Percentiles rank a stretch among this genome's conserved stretches.
Evolutionary conservation across 2,329 filamentous ascomycete genomes (phyloP).

Genomic region (Aschersonia sp.): DNA sequence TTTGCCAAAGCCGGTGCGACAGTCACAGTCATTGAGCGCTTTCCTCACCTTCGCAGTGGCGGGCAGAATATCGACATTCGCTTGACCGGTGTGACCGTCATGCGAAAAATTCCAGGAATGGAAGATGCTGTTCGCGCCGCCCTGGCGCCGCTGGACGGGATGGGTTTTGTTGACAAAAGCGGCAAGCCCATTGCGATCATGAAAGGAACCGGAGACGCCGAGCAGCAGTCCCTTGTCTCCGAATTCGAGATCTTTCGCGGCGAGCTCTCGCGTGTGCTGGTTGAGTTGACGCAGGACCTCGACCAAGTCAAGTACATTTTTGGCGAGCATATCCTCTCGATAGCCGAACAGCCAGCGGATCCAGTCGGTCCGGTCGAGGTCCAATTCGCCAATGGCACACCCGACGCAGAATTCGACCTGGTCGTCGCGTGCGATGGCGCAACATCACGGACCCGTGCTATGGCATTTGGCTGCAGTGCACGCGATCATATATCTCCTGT

Average conservation of each 20-base stretch:
- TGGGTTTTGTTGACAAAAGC: conserved; percentile 22
- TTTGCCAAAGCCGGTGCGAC: conserved; percentile 12
- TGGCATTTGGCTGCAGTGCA: conserved; percentile 23
- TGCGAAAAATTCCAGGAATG: conserved; percentile 23
- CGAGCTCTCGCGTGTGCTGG: conserved; percentile 27
- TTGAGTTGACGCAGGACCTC: conserved; percentile 16
- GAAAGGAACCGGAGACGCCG: conserved; percentile 17
- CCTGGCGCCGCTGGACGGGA: conserved; percentile 21
- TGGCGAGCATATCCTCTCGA: conserved; percentile 18
- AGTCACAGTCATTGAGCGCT: conserved; percentile 25
- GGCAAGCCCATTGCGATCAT: conserved; percentile 22
- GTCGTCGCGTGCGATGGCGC: conserved; percentile 33
- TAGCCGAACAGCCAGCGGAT: conserved; percentile 12
- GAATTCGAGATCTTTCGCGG: conserved; percentile 39
- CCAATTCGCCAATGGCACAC: conserved; percentile 22
- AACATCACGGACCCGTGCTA: conserved; percentile 28
- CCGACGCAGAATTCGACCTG: conserved; percentile 25
- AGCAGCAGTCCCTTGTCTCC: conserved; percentile 28
- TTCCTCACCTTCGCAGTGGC: conserved; percentile 15
- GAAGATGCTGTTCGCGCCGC: conserved; percentile 17
- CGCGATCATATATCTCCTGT: conserved; percentile 20
- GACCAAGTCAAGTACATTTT: conserved; percentile 17
- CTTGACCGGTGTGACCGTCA: conserved; percentile 19
- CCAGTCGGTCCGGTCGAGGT: conserved; percentile 18
- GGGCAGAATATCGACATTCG: conserved; percentile 24